Base-by-base conservation (phyloP, 345 rosid genomes). In the Salix viminalis region DNA sequence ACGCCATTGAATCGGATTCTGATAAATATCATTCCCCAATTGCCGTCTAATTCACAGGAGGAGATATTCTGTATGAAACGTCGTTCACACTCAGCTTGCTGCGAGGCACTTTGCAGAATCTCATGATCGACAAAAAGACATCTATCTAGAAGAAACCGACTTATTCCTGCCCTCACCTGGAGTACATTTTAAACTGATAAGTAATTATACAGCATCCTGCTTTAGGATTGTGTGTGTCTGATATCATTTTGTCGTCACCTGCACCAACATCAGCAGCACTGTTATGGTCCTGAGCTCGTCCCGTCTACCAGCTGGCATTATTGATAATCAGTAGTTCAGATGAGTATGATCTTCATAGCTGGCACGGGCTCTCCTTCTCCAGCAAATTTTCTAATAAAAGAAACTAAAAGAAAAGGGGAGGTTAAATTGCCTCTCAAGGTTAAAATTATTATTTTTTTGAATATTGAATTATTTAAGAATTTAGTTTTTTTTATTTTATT, bases 1-100 rank as follows among this genome's bases (percentile, higher is more conserved):
- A 44, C 73, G 19, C 81, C 79, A 77, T 82, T 82, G 83, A 79
- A 85, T 85, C 81, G 8, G 87, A 84, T 84, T 79, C 87, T 67
- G 10, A 12, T 10, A 41, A 34, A 34, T 36, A 15, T 9, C 65
- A 65, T 37, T 58, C 2, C 56, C 68, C 73, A 58, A 26, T 68
- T 41, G 24, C 60, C 44, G 4, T 44, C 18, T 26, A 7, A 34
- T 60, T 41, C 24, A 44, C 39, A 13, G 41, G 68, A 69, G 42
- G 66, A 37, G 72, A 76, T 46, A 12, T 76, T 50, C 34, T 50
- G 41, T 16, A 1, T 36, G 70, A 54, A 34, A 66, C 24, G 21
- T 37, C 24, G 21, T 24, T 41, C 67, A 67, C 56, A 0, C 54
- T 24, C 39, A 75, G 24, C 56, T 24, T 44, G 24, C 30, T 50